A percentile compares a stretch with the other conserved stretches of the same genome.
phyloP scores from a whole-genome alignment of 768 basidiomycete species.

The Mycena vulgaris region DNA sequence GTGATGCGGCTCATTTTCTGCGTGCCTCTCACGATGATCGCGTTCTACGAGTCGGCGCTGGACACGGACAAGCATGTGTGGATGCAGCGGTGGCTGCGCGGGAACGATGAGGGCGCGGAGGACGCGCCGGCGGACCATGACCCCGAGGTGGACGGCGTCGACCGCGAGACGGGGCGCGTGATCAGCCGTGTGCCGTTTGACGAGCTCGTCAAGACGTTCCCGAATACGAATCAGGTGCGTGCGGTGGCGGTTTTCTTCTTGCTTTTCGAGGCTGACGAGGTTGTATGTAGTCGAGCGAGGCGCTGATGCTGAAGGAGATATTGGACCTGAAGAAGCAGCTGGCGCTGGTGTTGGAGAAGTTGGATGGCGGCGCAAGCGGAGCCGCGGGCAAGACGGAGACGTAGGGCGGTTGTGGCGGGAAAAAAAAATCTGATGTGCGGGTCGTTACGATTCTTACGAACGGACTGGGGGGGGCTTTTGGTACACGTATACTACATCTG shows the following conservation, averaged over 20 bases:
- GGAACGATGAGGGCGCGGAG: slow-evolving; percentile 70
- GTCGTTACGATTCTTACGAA: not conserved
- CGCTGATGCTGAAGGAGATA: slow-evolving; percentile 76
- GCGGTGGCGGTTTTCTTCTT: not conserved
- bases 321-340: slow-evolving; percentile 66
- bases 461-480: not conserved
- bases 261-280: slow-evolving; percentile 13
- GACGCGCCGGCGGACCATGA: slow-evolving; percentile 70
- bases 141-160: slow-evolving; percentile 73
- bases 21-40: slow-evolving; percentile 81
- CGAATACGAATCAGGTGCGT: slow-evolving; percentile 79
- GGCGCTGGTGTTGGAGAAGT: slow-evolving; percentile 53
- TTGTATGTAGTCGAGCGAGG: slow-evolving; percentile 76
- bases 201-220: slow-evolving; percentile 80
- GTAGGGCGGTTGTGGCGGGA: not conserved
- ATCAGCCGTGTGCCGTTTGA: slow-evolving; percentile 82
- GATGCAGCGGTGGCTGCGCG: slow-evolving; percentile 78
- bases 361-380: slow-evolving; percentile 44
- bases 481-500: slow-evolving; percentile 10
- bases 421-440: not conserved
- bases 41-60: slow-evolving; percentile 79
- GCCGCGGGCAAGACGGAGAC: slow-evolving; percentile 4
- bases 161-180: slow-evolving; percentile 65
- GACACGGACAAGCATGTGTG: slow-evolving; percentile 67
- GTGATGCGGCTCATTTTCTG: slow-evolving; percentile 90